A percentile compares a stretch with the other conserved stretches of the same genome.
These are phyloP conservation scores for Sporothrix inflata DNA, from an alignment of 2,329 filamentous ascomycete species.

Conservation along the genomic window DNA sequence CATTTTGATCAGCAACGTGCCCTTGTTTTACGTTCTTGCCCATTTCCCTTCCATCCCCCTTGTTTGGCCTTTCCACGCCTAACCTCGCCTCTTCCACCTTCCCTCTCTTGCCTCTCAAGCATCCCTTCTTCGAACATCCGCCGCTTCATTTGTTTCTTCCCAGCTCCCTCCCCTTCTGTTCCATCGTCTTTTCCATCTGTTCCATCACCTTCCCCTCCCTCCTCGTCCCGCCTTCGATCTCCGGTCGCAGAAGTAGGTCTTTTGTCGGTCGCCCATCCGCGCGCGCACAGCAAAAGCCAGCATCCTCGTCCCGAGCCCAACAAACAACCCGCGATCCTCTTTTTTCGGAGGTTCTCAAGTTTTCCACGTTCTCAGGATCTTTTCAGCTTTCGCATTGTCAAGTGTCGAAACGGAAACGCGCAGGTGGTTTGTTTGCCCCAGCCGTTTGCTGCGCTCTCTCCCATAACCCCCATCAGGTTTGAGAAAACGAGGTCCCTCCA, in stretches of 20 bases:
- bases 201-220: constrained; percentile 1
- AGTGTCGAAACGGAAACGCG: constrained; percentile 26
- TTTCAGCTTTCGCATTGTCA: constrained; percentile 11
- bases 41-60: constrained; percentile 14
- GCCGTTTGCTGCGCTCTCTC: constrained; percentile 13
- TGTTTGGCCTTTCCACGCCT: constrained; percentile 13
- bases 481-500: constrained; percentile 24
- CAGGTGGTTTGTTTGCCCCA: constrained; percentile 24
- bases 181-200: constrained; percentile 6
- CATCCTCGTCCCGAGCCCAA: constrained; percentile 1
- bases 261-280: constrained; percentile 18
- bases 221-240: constrained; percentile 21
- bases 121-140: neutral
- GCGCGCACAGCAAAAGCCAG: constrained; percentile 3
- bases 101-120: neutral
- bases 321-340: neutral
- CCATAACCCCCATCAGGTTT: constrained; percentile 11
- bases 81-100: neutral
- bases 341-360: neutral
- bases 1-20: constrained; percentile 30
- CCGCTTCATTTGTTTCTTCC: neutral
- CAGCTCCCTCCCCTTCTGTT: constrained; percentile 25
- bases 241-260: constrained; percentile 26
- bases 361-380: constrained; percentile 14
- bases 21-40: constrained; percentile 28